These are phyloP conservation scores for Solanum pennellii DNA, from an alignment of 257 asterid genomes.

Conservation along the genomic window DNA sequence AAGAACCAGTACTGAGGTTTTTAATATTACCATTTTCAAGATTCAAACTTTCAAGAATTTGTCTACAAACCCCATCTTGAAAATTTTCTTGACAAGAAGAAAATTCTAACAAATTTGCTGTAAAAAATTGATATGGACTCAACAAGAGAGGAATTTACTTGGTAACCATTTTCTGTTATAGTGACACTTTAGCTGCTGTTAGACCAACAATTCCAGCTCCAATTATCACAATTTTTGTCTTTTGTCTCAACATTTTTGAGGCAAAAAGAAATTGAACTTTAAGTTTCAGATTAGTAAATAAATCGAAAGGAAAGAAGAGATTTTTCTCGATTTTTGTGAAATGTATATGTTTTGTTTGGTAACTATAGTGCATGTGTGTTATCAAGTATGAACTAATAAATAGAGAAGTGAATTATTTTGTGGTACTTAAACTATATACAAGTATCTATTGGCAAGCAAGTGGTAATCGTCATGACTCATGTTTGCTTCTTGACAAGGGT, in stretches of 20 bases:
- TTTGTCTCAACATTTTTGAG: neutral
- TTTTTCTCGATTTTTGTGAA: neutral
- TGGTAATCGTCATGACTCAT: neutral
- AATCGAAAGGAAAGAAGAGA: too few relatives aligned
- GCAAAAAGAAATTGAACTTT: neutral
- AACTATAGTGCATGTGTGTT: neutral
- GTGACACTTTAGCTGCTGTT: conserved; percentile 45
- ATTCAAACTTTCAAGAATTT: neutral
- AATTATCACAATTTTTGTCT: conserved; percentile 60
- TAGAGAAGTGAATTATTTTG: neutral
- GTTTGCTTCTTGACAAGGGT: neutral
- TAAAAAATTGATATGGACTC: conserved; percentile 48
- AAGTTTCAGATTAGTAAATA: too few relatives aligned
- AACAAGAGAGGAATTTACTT: conserved; percentile 31
- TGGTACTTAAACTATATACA: neutral
- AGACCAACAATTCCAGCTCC: conserved; percentile 96
- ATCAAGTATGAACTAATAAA: neutral
- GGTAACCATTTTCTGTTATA: conserved; percentile 36
- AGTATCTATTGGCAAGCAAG: neutral
- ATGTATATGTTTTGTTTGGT: neutral
- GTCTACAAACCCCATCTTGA: conserved; percentile 5
- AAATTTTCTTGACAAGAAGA: neutral
- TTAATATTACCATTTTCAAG: conserved; percentile 1
- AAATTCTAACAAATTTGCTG: conserved; percentile 49
- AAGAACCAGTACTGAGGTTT: neutral